Base-by-base conservation (phyloP, 306 rosid species). In the Astragalus membranaceus region DNA sequence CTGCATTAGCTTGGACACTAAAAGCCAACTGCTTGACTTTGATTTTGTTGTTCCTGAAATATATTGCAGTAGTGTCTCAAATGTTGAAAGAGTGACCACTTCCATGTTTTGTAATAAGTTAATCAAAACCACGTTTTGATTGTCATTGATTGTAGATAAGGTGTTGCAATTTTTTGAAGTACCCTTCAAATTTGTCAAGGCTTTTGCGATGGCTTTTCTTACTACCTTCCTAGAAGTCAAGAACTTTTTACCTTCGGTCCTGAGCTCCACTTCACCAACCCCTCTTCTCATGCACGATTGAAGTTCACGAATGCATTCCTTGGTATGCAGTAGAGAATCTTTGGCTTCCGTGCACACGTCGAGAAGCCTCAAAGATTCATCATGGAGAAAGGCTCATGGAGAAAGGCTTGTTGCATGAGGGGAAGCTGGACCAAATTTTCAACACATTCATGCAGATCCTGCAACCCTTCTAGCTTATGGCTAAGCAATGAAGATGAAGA, bases 1-100 rank as follows among this genome's bases (percentile, higher is more conserved):
- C n/a, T 67, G 66, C 55, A 67, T 54, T 6, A 79, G 48, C 79
- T 74, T 74, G 61, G 83, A 79, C 52, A 79, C 64, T 39, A 74
- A 79, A 13, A n/a, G 23, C 76, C 72, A 60, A 33, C 57, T 79
- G 7, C 69, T 69, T 23, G 44, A 41, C 48, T 74, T 79, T 39
- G 64, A 47, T 74, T 69, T 49, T 30, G 77, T 37, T 20, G 64
- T 26, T 8, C 73, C 76, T 44, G 56, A 70, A 7, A 74, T 48
- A 23, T 69, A 74, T 8, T 65, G 61, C 3, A 74, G 4, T 0
- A 62, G 48, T 35, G 50, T 10, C 49, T 69, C 44, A 62, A 74
- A 74, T 23, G 51, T 64, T 43, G 64, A 49, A 30, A 67, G 47
- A 16, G 83, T 73, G 1, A 32, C 72, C 26, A 6, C 42, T 66